Evolutionary conservation across 2,329 filamentous ascomycete species (phyloP), one percentile per base, ranked within the genome.

Genomic region (Pseudogymnoascus sp.): DNA sequence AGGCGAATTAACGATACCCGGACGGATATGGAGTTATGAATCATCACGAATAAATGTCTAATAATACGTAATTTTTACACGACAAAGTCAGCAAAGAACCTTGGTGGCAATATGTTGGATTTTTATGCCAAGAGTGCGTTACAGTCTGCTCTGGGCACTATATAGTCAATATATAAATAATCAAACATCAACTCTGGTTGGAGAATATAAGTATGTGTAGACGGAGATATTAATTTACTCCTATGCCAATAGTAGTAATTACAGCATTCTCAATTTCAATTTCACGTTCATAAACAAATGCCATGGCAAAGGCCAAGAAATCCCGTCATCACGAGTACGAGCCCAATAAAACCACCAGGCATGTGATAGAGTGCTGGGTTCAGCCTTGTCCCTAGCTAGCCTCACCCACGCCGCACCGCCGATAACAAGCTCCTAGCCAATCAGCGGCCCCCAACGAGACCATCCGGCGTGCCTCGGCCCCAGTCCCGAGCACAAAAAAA

Each of bases 21-120:
- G 46, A 28, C 46, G 46, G 46, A 56, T 56, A 56, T 56, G 46
- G 46, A 56, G 26, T 56, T 33, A 56, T 33, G 46, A 56, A 56
- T 56, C 10, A 19, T 56, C 26, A 56, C 26, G 46, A 56, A 56
- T 31, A 56, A 33, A 56, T 33, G 22, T 56, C 46, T 11, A 19
- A 56, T 56, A 56, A 56, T 56, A 56, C 46, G 26, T 56, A 56
- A 33, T 56, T 31, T 56, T 33, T 33, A 31, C 46, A 10, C 14
- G 43, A 33, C 46, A 31, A 31, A 33, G 46, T 56, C 46, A 56
- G 10, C 46, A 56, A 33, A 26, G 24, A 2, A 31, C n/a, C 26
- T 33, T 11, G 46, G 26, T 56, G 46, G 46, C 26, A 19, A 19
- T 56, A 33, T 56, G 26, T 56, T 53, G 24, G 24, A 12, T 53